Evolutionary conservation across 129 eudicot genomes (phyloP), one percentile per base, ranked within the genome.

Genomic region (Gnaphalium uliginosum): DNA sequence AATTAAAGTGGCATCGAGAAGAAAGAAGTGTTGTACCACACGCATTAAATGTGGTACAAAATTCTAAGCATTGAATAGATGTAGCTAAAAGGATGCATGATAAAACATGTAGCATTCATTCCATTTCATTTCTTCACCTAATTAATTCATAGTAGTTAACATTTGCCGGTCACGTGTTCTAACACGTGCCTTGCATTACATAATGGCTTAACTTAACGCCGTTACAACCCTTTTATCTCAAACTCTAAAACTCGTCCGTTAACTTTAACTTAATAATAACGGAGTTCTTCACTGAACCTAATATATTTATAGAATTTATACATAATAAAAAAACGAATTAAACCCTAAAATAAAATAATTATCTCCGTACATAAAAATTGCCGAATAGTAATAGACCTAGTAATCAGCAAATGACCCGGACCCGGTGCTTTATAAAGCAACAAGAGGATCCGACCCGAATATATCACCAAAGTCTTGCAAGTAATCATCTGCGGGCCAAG

Each of bases 371-470:
- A 81, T 76, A 85, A 62, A 77, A 81, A 75, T 48, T 79, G 83
- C 85, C 68, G 68, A 78, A 2, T 24, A 10, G 46, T 41, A 66
- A 11, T 43, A 43, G 51, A 53, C 33, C 65, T 11, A 64, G 11
- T 21, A 56, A 30, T 66, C 29, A 75, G 69, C 75, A 76, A 70
- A 73, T 17, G 76, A 21, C 78, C 27, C 74, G 68, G 17, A 23
- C 13, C 32, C 19, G 15, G 6, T 17, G 0, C 5, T 27, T 18
- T 50, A 93, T 1, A 88, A 81, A 17, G 85, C 88, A 13, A 90
- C 85, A 1, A 90, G 86, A 61, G 93, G 93, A 25, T 94, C 98
- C 91, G 98, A 84, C 83, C 93, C 97, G 80, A 94, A 94, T 57
- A 94, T 73, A 62, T 94, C 98, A 2, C 90, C 91, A 32, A 89